phyloP scores from a whole-genome alignment of 176 grass and related monocot species.

The Otatea glauca region DNA sequence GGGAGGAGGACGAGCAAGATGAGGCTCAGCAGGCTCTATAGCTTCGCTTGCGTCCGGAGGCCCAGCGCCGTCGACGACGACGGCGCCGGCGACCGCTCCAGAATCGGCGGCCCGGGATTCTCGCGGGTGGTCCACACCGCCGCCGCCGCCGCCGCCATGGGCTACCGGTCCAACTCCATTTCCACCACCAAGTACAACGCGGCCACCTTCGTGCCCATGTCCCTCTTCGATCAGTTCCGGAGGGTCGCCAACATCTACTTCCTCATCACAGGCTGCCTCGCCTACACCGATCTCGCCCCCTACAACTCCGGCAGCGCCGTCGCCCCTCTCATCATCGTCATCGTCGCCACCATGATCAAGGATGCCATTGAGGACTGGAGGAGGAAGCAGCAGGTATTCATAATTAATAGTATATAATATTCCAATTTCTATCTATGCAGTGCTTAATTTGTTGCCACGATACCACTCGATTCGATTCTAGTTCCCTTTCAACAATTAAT shows the following conservation, averaged over 20 bases:
- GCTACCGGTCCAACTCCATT: conserved; percentile 59
- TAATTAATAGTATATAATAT: not conserved
- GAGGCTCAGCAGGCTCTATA: conserved; percentile 72
- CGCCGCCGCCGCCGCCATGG: not conserved
- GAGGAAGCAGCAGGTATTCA: conserved; percentile 67
- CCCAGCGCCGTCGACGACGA: conserved; percentile 55
- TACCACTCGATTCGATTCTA: not conserved
- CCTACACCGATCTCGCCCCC: conserved; percentile 61
- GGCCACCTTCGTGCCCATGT: conserved; percentile 73
- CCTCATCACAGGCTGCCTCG: conserved; percentile 49
- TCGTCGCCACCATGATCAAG: conserved; percentile 82
- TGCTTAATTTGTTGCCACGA: not conserved
- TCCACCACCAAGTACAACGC: conserved; percentile 90
- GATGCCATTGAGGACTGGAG: conserved; percentile 78
- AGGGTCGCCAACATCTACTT: conserved; percentile 94
- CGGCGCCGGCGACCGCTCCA: conserved; percentile 45
- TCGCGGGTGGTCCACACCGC: conserved; percentile 62
- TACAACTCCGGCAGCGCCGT: conserved; percentile 50
- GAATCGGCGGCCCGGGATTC: conserved; percentile 77
- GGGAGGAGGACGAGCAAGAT: conserved; percentile 30
- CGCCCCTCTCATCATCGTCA: conserved; percentile 57
- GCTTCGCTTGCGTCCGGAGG: conserved; percentile 58
- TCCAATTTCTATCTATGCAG: not conserved
- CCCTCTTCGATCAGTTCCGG: conserved; percentile 93
- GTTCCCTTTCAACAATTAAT: not conserved